Evolutionary conservation across 83 land plant species (phyloP), one percentile per base, ranked within the genome.

Genomic region (Picea mariana): DNA sequence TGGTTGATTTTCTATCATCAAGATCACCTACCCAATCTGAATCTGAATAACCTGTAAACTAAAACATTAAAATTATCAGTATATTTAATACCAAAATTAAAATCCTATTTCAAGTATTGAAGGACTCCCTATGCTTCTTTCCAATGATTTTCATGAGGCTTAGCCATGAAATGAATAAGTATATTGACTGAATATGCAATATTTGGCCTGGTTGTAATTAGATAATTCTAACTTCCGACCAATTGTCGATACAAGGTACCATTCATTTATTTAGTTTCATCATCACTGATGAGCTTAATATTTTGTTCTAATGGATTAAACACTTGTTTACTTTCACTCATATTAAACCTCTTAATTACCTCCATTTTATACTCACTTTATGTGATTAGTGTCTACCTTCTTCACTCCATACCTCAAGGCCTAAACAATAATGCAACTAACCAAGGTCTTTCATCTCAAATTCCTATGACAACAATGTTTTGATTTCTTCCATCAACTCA

Each of bases 221-320:
- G 6, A 8, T 6, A 44, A 44, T 44, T 5, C 49, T 6, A 6
- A 44, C 7, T 5, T 44, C 49, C 6, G 0, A 44, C 49, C 16
- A 21, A 38, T 1, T 80, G 20, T 3, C 58, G 0, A 75, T 38
- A 65, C 6, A 65, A 65, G 11, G 67, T 23, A 65, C n/a, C 67
- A 65, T 20, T 71, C 67, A 23, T 12, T 24, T 60, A 42, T 59
- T 68, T 44, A 6, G 49, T 44, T 44, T 0, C 49, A 44, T 44
- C 6, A 44, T 44, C 49, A 44, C 0, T 6, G 86, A 83, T 24
- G 83, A 83, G 83, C 81, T 23, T 82, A 63, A 79, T 7, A 78
- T 79, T 2, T 63, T 81, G 5, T 23, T 20, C 24, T 2, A 64
- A 24, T 64, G 24, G 67, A 8, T 11, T 64, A 7, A 27, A 64